A percentile compares a stretch with the other conserved stretches of the same genome.
phyloP scores from a whole-genome alignment of 768 basidiomycete species.

The Termitomyces sp. region DNA sequence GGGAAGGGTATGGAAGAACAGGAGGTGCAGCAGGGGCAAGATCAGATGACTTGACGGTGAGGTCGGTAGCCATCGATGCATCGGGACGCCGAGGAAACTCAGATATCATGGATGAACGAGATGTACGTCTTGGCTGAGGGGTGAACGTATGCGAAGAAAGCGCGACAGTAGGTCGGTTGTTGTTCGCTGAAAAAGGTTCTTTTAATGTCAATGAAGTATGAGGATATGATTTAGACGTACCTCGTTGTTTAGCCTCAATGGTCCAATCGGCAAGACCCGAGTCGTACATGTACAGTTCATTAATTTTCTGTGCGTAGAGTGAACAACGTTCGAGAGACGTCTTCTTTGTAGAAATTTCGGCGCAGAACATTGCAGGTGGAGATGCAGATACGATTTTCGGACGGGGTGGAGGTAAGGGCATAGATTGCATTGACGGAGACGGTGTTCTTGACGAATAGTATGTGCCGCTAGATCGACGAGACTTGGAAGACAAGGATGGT shows the following conservation, averaged over 20 bases:
- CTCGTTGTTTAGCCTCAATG: conserved; percentile 46
- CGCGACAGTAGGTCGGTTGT: conserved; percentile 25
- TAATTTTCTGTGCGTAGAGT: conserved; percentile 79
- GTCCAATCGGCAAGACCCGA: conserved; percentile 82
- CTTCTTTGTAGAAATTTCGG: conserved; percentile 55
- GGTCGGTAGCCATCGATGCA: conserved; percentile 74
- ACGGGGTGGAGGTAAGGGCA: conserved; percentile 15
- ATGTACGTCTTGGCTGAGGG: conserved; percentile 62
- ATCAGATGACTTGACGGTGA: conserved; percentile 46
- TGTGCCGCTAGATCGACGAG: conserved; percentile 25
- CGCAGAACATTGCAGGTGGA: conserved; percentile 69
- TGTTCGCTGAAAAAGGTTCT: conserved; percentile 18
- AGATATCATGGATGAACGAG: conserved; percentile 67
- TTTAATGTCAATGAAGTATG: background rate
- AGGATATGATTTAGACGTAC: conserved; percentile 32
- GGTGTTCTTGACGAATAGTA: conserved; percentile 33
- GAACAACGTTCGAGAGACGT: conserved; percentile 63
- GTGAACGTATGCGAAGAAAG: conserved; percentile 40
- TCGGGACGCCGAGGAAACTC: conserved; percentile 81
- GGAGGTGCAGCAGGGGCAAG: conserved; percentile 53
- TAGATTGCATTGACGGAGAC: conserved; percentile 24
- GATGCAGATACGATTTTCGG: conserved; percentile 31
- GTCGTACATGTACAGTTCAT: conserved; percentile 71
- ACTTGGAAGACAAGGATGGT: conserved; percentile 53
- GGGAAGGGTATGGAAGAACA: conserved; percentile 70